Evolutionary conservation across 2,329 filamentous ascomycete genomes (phyloP), one percentile per base, ranked within the genome.

Genomic region (Alternaria conjuncta): DNA sequence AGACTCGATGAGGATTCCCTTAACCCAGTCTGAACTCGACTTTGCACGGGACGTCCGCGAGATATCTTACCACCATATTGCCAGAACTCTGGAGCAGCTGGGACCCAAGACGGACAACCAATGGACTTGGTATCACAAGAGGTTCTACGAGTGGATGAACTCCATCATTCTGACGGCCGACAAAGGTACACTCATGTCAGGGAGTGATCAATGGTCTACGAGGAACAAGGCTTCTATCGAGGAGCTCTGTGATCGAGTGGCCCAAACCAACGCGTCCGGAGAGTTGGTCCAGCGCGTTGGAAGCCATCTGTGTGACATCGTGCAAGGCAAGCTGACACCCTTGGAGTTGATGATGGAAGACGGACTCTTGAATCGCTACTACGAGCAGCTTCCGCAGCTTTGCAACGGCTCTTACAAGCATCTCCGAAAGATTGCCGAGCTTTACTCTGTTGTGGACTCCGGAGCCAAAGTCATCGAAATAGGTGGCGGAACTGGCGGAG

Each of bases 341-440:
- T 44, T 67, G 18, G 60, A 62, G 20, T n/a, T 68, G 20, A 62
- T 66, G 55, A 25, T 49, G n/a, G 41, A 51, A 32, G 57, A 59
- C 18, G 28, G 49, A 11, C 60, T 63, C 2, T 28, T 64, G n/a
- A 49, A 58, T 26, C 25, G 32, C 11, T 61, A 50, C 28, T 62
- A 61, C 28, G n/a, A 47, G 11, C 36, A 65, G 32, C 12, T 36
- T 8, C 25, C 44, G n/a, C 45, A 25, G 32, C 32, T 51, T 20
- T 32, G 18, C 55, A 36, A 50, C 15, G 45, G 55, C 21, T 58
- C 46, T 13, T 58, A 58, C 13, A 58, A 58, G 30, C 45, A 65
- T 6, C 20, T 63, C 15, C n/a, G 15, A 9, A 30, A 47, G 20
- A 15, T 58, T 1, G 44, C 55, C 2, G 54, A 47, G 13, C 41